Conservation (phyloP, 495 filamentous ascomycete genomes). For the Schizothecium vesticola region DNA sequence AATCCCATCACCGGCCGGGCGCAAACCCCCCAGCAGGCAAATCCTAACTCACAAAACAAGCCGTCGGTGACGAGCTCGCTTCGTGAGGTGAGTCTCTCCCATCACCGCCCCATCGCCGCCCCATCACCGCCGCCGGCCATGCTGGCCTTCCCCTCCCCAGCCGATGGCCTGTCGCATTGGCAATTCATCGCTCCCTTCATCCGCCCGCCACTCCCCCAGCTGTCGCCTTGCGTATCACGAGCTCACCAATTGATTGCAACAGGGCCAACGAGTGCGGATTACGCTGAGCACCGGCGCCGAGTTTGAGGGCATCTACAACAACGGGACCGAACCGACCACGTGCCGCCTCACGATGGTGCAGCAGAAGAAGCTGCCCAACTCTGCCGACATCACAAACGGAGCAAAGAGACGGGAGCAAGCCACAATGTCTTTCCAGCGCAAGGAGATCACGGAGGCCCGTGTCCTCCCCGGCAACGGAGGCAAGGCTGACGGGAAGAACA, state of each 20-base stretch:
- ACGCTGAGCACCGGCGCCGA: slow-evolving; percentile 65
- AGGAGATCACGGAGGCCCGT: slow-evolving; percentile 65
- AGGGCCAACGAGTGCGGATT: slow-evolving; percentile 66
- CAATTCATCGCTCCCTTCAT: background rate
- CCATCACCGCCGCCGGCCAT: background rate
- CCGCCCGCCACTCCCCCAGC: background rate
- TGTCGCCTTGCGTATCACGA: background rate
- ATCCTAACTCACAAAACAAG: slow-evolving; percentile 26
- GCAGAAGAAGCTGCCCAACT: slow-evolving; percentile 46
- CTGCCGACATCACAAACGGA: slow-evolving; percentile 41
- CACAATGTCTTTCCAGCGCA: slow-evolving; percentile 73
- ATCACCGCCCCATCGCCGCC: background rate
- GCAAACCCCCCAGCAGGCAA: slow-evolving; percentile 18
- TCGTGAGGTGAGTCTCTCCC: slow-evolving; percentile 28
- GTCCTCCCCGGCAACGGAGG: slow-evolving; percentile 45
- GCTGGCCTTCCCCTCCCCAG: slow-evolving; percentile 1
- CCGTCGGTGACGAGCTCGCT: slow-evolving; percentile 26
- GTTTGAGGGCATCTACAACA: slow-evolving; percentile 59
- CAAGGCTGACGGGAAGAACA: slow-evolving; percentile 45
- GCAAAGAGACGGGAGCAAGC: slow-evolving; percentile 38
- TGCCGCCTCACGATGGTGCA: slow-evolving; percentile 82
- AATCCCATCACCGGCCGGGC: slow-evolving; percentile 36
- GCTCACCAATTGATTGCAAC: slow-evolving; percentile 13
- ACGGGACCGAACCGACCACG: slow-evolving; percentile 54
- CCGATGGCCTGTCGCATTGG: slow-evolving; percentile 9